Evolutionary conservation across 495 filamentous ascomycete species (phyloP), one percentile per base, ranked within the genome.

Genomic region (Trichoderma asperelloides): DNA sequence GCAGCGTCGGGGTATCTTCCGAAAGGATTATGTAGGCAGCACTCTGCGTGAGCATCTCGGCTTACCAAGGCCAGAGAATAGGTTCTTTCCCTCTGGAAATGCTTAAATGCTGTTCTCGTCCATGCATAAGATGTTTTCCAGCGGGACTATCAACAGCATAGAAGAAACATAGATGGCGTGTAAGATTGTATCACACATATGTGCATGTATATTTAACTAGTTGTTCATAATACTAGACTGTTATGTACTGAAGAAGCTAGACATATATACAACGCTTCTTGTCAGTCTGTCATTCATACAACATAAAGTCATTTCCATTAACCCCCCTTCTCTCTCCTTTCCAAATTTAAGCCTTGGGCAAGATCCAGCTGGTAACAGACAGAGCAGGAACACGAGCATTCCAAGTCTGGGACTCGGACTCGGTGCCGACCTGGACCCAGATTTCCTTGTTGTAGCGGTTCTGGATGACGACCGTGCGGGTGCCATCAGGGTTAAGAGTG

Each of bases 281-380:
- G 5, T 21, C 47, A 16, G 25, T 55, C 49, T 21, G 1, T 55
- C n/a, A n/a, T 55, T 55, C 49, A 55, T 55, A 11, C 1, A n/a
- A 21, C 49, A 55, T 21, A n/a, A 21, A 55, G 33, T 21, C 49
- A 55, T 21, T 25, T 33, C 25, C 21, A 55, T 21, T n/a, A 21
- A 2, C 16, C 18, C 8, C 18, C 18, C 3, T 40, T 40, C 12
- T 40, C 43, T 47, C 43, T 18, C 5, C 43, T 18, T 21, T 9
- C 4, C 47, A 27, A 3, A 8, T 21, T 33, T 30, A 60, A 33
- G 55, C 55, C 55, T 60, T 60, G 55, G 83, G 83, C 65, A 85
- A 70, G 28, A 85, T 68, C 82, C 82, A 85, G 28, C 82, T 85
- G 18, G 78, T 81, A 16, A 85, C 80, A 37, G 79, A 81, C n/a